Evolutionary conservation across 208 protist species (phyloP).

Genomic region (Crithidia sp.): DNA sequence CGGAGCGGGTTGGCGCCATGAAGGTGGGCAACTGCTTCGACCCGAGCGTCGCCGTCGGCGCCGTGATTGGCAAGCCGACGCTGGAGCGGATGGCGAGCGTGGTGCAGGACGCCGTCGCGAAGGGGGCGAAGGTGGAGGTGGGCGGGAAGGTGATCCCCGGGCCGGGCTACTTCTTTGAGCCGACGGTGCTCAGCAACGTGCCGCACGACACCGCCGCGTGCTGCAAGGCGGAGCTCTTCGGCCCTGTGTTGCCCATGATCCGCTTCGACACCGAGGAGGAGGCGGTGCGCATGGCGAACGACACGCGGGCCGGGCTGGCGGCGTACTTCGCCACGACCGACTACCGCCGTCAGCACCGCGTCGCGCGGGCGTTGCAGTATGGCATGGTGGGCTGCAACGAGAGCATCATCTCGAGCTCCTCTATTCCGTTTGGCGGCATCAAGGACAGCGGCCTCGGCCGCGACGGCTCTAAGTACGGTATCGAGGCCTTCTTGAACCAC

Average conservation of each 20-base stretch:
- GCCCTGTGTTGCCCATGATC: slow-evolving; percentile 83
- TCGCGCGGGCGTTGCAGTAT: slow-evolving; percentile 65
- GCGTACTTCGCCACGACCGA: slow-evolving; percentile 82
- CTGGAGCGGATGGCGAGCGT: slow-evolving; percentile 49
- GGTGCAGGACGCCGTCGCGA: slow-evolving; percentile 66
- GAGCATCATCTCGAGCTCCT: slow-evolving; percentile 52
- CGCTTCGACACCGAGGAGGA: slow-evolving; percentile 78
- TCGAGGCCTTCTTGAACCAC: slow-evolving; percentile 83
- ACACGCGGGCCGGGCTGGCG: slow-evolving; percentile 74
- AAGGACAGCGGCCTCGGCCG: slow-evolving; percentile 92
- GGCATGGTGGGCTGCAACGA: slow-evolving; percentile 92
- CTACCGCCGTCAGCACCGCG: slow-evolving; percentile 67
- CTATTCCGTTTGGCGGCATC: slow-evolving; percentile 88
- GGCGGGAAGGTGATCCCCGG: slow-evolving; percentile 57
- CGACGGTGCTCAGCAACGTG: slow-evolving; percentile 82
- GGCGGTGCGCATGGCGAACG: slow-evolving; percentile 78
- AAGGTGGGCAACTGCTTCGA: slow-evolving; percentile 83
- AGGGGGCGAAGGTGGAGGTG: slow-evolving; percentile 70
- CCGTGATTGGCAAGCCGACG: slow-evolving; percentile 62
- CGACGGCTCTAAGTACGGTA: slow-evolving; percentile 91
- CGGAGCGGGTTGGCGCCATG: slow-evolving; percentile 43
- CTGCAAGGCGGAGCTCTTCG: slow-evolving; percentile 92
- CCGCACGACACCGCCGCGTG: slow-evolving; percentile 53
- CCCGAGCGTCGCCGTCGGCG: slow-evolving; percentile 50
- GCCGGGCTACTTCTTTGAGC: slow-evolving; percentile 82